Evolutionary conservation across 2,329 filamentous ascomycete species (phyloP), one percentile per base, ranked within the genome.

Genomic region (Aspergillus viridinutans): DNA sequence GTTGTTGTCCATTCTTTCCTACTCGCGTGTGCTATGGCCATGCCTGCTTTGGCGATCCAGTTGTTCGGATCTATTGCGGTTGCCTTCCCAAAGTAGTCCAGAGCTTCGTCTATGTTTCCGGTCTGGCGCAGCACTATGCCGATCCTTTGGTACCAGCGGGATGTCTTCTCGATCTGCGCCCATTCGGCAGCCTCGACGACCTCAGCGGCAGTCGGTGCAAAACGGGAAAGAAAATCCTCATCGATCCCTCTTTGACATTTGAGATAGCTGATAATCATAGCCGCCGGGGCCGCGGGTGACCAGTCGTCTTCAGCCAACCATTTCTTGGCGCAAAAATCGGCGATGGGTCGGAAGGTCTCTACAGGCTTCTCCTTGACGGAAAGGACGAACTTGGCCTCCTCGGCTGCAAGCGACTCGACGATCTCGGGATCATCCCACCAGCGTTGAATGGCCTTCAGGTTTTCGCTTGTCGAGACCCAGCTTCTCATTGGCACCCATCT

Each of bases 1-100:
- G 64, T 60, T 28, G 70, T 53, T 6, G 48, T n/a, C 47, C 50
- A 60, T 23, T 60, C 35, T 6, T 23, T 4, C 10, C 25, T 14
- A 10, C 4, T 2, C 4, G 14, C 4, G 35, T 58, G 53, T 23
- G 53, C 49, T 1, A 21, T 43, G 9, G 58, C 55, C 45, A 58
- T 57, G 0, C 50, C 55, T 1, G 45, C 28, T 21, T 49, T 50
- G 3, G 40, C 48, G 1, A 42, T 28, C 47, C 45, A 50, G 6
- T 48, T 28, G 23, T 54, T 35, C 1, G 55, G 53, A 3, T 49
- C 49, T 1, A 60, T 38, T 17, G 58, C 55, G 3, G 51, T 21
- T 4, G 58, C 55, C 4, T 58, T 55, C 2, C 12, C 10, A 28
- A 53, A 55, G 21, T 50, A 49, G 0, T 53, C 38, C 25, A 55